Evolutionary conservation across 176 grass and related monocot species (phyloP).

Genomic region (Lolium rigidum): DNA sequence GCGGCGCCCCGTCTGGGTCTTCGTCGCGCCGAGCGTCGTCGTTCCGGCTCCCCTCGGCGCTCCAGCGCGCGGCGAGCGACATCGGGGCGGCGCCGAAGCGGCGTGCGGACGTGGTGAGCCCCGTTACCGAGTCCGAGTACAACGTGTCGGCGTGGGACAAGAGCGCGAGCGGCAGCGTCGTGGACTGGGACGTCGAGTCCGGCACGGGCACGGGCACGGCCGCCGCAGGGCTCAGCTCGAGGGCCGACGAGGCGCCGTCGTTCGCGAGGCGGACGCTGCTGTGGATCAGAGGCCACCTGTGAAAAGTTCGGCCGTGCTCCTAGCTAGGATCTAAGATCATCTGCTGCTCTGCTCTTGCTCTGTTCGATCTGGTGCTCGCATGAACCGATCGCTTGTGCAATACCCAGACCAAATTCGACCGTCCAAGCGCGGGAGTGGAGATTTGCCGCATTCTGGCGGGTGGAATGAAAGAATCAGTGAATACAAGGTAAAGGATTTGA

Average conservation of each 20-base stretch:
- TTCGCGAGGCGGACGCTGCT: conserved; percentile 89
- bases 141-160: conserved; percentile 77
- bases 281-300: conserved; percentile 79
- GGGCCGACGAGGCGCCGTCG: conserved; percentile 87
- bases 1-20: conserved; percentile 23
- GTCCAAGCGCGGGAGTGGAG: neutral
- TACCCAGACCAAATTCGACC: conserved; percentile 23
- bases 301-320: conserved; percentile 27
- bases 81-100: conserved; percentile 45
- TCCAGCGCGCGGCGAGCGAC: conserved; percentile 56
- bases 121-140: conserved; percentile 74
- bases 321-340: conserved; percentile 17
- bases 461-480: conserved; percentile 10
- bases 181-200: conserved; percentile 76
- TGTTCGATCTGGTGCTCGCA: neutral
- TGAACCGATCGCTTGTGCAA: neutral
- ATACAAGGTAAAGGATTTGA: conserved; percentile 42
- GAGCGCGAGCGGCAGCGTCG: conserved; percentile 60
- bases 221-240: conserved; percentile 40
- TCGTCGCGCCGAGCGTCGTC: conserved; percentile 60
- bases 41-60: conserved; percentile 60
- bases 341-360: conserved; percentile 13
- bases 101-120: conserved; percentile 58
- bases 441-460: neutral
- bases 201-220: conserved; percentile 18